Conservation (phyloP, 73 alveolate species). For the Paramecium octaurelia region DNA sequence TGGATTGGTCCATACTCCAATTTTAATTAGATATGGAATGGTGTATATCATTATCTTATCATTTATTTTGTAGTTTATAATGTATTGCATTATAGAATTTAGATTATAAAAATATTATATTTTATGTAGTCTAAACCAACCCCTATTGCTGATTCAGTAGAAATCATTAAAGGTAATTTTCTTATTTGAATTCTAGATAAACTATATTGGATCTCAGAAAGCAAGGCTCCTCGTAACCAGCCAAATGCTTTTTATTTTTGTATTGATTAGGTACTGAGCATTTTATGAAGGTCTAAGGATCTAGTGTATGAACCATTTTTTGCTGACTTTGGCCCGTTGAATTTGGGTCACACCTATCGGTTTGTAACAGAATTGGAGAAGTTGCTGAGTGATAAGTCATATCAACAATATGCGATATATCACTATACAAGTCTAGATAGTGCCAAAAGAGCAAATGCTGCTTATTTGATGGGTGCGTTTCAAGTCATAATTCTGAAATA, state of each 20-base stretch:
- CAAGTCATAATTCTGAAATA: conserved; percentile 73
- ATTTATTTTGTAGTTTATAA: background rate
- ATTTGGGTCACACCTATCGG: conserved; percentile 80
- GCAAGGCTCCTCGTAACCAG: conserved; percentile 77
- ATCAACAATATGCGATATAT: conserved; percentile 70
- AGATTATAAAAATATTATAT: background rate
- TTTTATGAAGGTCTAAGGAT: conserved; percentile 30
- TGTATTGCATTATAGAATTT: too few relatives aligned
- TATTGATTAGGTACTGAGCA: conserved; percentile 69
- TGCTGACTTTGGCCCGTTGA: conserved; percentile 95
- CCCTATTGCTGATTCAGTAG: conserved; percentile 49
- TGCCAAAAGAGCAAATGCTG: conserved; percentile 95
- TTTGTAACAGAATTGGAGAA: conserved; percentile 85
- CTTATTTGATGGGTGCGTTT: conserved; percentile 89
- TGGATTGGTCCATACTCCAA: background rate
- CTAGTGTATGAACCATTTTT: conserved; percentile 90
- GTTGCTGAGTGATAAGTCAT: conserved; percentile 70
- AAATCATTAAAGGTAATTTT: conserved; percentile 46
- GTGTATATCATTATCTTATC: background rate
- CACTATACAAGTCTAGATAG: conserved; percentile 85
- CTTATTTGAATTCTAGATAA: conserved; percentile 31
- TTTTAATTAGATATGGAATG: background rate
- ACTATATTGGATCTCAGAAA: conserved; percentile 85
- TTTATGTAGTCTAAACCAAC: background rate
- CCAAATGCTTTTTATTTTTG: conserved; percentile 87